A percentile compares a stretch with the other conserved stretches of the same genome.
Conservation (phyloP, 208 protist genomes). For the Trypanosoma lewisi region DNA sequence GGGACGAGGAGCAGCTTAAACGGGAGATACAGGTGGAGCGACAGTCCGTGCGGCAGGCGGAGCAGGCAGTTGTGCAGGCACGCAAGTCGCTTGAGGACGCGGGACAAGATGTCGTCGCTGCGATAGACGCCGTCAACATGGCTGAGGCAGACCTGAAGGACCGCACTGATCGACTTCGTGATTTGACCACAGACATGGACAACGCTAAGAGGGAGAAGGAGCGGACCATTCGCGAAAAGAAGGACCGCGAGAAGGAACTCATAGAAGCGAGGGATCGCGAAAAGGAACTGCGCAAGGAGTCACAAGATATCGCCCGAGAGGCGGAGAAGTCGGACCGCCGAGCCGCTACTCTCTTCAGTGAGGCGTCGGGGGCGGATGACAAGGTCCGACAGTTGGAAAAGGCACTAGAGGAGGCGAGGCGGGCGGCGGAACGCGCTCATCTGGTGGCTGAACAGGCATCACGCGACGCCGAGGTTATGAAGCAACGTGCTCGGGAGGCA, state of each 20-base stretch:
- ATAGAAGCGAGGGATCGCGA: conserved; percentile 64
- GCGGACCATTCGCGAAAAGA: conserved; percentile 68
- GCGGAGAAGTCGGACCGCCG: conserved; percentile 77
- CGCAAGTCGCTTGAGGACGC: conserved; percentile 49
- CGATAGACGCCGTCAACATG: conserved; percentile 49
- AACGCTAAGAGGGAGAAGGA: conserved; percentile 76
- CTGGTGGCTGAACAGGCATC: conserved; percentile 64
- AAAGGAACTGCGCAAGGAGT: conserved; percentile 65
- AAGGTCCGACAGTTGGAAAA: conserved; percentile 86
- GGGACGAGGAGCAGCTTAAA: conserved; percentile 86
- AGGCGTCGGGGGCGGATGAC: conserved; percentile 76
- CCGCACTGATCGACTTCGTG: conserved; percentile 75
- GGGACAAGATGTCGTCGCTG: conserved; percentile 57
- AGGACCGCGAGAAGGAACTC: conserved; percentile 80
- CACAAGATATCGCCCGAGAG: conserved; percentile 74
- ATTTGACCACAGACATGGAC: conserved; percentile 81
- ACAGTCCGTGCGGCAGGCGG: conserved; percentile 62
- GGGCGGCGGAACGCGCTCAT: conserved; percentile 69
- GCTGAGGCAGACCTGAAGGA: conserved; percentile 81
- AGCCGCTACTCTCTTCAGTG: conserved; percentile 47
- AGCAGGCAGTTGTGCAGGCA: conserved; percentile 56
- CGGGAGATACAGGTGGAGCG: conserved; percentile 81
- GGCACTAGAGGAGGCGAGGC: conserved; percentile 81
- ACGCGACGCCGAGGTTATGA: conserved; percentile 63
- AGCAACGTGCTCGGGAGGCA: conserved; percentile 63